Evolutionary conservation across 2,329 filamentous ascomycete species (phyloP), one percentile per base, ranked within the genome.

Genomic region (Aspergillus ustus): DNA sequence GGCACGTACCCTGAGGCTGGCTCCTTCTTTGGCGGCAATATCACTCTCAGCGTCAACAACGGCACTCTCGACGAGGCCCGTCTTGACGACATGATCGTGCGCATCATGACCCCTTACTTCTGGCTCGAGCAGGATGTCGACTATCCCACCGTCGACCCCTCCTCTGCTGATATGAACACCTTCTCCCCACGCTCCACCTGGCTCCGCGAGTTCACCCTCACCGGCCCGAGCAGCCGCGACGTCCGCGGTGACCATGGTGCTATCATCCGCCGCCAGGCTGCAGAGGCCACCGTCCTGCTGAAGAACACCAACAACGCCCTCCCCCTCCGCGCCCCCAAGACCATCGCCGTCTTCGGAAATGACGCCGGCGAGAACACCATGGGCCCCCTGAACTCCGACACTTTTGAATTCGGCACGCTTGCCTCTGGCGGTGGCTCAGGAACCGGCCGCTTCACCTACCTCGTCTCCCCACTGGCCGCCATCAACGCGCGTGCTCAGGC

Each of bases 211-310:
- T 68, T 59, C 34, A 59, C 63, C 7, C 62, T 68, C 49, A 65
- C 63, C 3, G 59, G 63, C 13, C 37, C 59, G 37, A 59, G 54
- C 29, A 69, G 60, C 59, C 66, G 63, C 40, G 68, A 96, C 70
- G 93, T 95, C 9, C 90, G 87, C 48, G 83, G 76, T 29, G 83
- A 93, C 56, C 92, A 96, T 72, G 87, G 79, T 45, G 72, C 78
- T 17, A 79, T 91, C 57, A 93, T 96, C 65, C 87, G 92, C 22
- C 84, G 91, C 65, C 84, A 89, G 51, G 92, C 85, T 17, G 89
- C 90, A 60, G 89, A 90, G 75, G 90, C 89, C 2, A 93, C 90
- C 0, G 91, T 97, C 3, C 80, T 97, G 8, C 82, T 84, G 19
- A 84, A 84, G 74, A 87, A 87, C 57, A 69, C 69, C 6, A 78